Base-by-base conservation (phyloP, 768 basidiomycete species). In the Tremella yokohamensis region DNA sequence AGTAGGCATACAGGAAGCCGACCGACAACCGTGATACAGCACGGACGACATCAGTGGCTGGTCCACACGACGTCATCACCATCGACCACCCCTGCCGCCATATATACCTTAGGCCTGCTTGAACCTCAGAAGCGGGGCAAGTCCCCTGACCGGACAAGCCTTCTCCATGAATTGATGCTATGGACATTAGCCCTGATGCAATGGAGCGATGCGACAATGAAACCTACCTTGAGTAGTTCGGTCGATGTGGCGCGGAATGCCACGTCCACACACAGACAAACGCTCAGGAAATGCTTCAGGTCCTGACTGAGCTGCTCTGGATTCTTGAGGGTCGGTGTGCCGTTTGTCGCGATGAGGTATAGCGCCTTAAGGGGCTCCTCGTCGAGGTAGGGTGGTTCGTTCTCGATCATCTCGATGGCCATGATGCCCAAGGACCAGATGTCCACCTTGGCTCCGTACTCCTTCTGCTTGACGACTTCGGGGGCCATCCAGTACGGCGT, bases 401-500 rank as follows among this genome's bases (percentile, higher is more conserved):
- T 93, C 78, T 97, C 92, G 68, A 97, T 93, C 92, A 97, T 96
- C 79, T 96, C 91, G 61, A 73, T 79, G 80, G 75, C 76, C 87
- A 90, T 96, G 80, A 97, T 96, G 2, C 92, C 92, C 63, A 96
- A 78, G 75, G 86, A 88, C 92, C 93, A 96, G 57, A 97, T 90
- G 69, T 96, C 93, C n/a, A 97, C 93, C 74, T 97, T 97, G 13
- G 93, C 89, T 0, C 93, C 93, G 75, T 96, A 96, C 78, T 96
- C 93, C 77, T 96, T 96, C 54, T 92, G 85, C 22, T 92, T 97
- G 63, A 96, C 93, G 49, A 97, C 93, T 75, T 97, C 93, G 0
- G 93, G 93, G 0, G 93, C 93, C 93, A 97, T 96, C 93, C 93
- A 97, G 76, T 97, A 97, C 0, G 93, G 93, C 0, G 93, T 96